Conservation (phyloP, 2,329 filamentous ascomycete genomes). For the Leptographium galeiforme region DNA sequence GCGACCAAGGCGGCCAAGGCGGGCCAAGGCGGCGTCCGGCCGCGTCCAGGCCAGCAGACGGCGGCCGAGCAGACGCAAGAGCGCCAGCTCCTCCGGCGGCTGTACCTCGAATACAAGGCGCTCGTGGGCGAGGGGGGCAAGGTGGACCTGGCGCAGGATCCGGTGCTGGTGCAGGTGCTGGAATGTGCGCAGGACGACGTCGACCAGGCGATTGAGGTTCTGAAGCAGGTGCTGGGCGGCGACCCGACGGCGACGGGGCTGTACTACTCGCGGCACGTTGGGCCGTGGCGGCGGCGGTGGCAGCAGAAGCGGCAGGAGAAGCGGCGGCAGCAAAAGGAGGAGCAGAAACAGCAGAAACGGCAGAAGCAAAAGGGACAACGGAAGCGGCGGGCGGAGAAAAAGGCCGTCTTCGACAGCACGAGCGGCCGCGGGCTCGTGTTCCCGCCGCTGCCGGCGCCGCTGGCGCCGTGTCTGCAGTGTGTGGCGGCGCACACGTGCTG, state of each 20-base stretch:
- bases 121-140: background rate
- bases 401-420: background rate
- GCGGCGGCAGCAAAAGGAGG: background rate
- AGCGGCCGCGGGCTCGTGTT: background rate
- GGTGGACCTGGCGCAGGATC: background rate
- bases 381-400: background rate
- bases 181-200: background rate
- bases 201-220: background rate
- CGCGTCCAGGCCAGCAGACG: background rate
- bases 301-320: background rate
- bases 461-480: constrained; percentile 12
- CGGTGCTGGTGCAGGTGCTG: background rate
- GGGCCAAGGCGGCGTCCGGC: background rate
- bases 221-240: background rate
- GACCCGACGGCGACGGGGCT: background rate
- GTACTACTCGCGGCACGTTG: background rate
- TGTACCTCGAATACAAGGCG: background rate
- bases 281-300: constrained; percentile 1
- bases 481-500: constrained; percentile 7
- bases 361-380: background rate
- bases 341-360: background rate
- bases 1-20: background rate
- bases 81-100: background rate
- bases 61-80: background rate
- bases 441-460: constrained; percentile 5